Percentiles rank a stretch among this genome's conserved stretches.
These are phyloP conservation scores for Globisporangium yorkense DNA, from an alignment of 352 stramenopile species.

Conservation along the genomic window DNA sequence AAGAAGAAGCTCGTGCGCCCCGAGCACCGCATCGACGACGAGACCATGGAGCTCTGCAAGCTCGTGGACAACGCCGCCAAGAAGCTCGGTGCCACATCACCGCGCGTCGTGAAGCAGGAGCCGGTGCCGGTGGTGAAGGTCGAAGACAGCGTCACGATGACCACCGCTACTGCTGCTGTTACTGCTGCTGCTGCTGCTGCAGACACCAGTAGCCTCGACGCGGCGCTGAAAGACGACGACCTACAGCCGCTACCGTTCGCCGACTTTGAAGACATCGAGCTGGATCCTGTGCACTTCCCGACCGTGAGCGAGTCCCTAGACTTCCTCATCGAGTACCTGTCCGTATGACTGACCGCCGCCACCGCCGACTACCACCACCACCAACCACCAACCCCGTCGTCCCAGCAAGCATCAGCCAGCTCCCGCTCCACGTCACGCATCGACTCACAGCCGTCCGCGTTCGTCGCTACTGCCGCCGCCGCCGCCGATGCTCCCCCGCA, in stretches of 20 bases:
- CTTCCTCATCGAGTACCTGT: slow-evolving; percentile 62
- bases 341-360: slow-evolving; percentile 12
- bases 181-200: neutral
- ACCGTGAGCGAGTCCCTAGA: slow-evolving; percentile 60
- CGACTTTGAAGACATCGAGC: slow-evolving; percentile 43
- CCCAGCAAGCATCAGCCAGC: neutral
- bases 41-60: slow-evolving; percentile 56
- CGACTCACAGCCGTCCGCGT: neutral
- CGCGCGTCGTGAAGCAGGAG: slow-evolving; percentile 8
- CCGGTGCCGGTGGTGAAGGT: neutral
- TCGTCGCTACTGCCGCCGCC: neutral
- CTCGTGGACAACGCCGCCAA: slow-evolving; percentile 39
- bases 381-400: neutral
- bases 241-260: slow-evolving; percentile 33
- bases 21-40: slow-evolving; percentile 53
- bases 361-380: neutral
- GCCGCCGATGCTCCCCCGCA: too few relatives aligned
- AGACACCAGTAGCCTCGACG: slow-evolving; percentile 1
- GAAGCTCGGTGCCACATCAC: slow-evolving; percentile 31
- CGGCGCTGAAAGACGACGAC: slow-evolving; percentile 28
- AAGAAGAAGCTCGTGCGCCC: slow-evolving; percentile 64
- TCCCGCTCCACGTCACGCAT: neutral
- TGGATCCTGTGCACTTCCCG: slow-evolving; percentile 40
- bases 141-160: neutral
- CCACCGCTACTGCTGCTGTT: neutral